phyloP scores from a whole-genome alignment of 2,329 filamentous ascomycete genomes.

The Xylariaceae sp. region DNA sequence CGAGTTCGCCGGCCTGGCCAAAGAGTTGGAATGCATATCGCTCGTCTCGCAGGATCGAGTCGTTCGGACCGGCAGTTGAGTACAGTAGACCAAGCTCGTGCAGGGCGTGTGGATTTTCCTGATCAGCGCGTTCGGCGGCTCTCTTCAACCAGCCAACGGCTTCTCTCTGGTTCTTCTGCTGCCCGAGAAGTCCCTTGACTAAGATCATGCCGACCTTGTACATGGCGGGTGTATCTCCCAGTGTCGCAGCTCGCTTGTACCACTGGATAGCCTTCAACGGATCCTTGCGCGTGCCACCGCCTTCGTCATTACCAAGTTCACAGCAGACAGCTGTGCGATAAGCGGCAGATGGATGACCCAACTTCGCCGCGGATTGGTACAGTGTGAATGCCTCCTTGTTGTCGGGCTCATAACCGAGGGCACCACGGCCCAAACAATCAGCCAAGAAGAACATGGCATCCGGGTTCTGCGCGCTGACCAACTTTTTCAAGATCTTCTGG shows the following conservation, averaged over 20 bases:
- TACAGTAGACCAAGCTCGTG: constrained; percentile 76
- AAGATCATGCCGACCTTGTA: constrained; percentile 98
- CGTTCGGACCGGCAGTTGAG: constrained; percentile 60
- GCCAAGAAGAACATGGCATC: constrained; percentile 94
- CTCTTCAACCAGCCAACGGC: constrained; percentile 90
- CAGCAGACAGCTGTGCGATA: constrained; percentile 97
- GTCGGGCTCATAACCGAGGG: constrained; percentile 74
- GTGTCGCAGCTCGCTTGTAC: constrained; percentile 88
- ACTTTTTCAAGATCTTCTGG: constrained; percentile 87
- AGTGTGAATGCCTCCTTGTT: constrained; percentile 89
- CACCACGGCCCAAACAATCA: constrained; percentile 80
- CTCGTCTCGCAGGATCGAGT: constrained; percentile 76
- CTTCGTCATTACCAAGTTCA: constrained; percentile 91
- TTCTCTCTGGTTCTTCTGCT: constrained; percentile 76
- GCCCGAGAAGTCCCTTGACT: constrained; percentile 88
- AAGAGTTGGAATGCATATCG: constrained; percentile 77
- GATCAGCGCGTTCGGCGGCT: constrained; percentile 81
- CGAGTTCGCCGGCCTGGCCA: constrained; percentile 77
- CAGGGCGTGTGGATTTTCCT: constrained; percentile 88
- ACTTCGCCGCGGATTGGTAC: constrained; percentile 91
- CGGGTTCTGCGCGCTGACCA: constrained; percentile 65
- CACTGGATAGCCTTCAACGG: constrained; percentile 94
- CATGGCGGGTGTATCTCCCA: constrained; percentile 92
- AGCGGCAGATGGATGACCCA: constrained; percentile 78
- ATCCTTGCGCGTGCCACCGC: constrained; percentile 86